Evolutionary conservation across 257 asterid species (phyloP).

Genomic region (Coffea eugenioides): DNA sequence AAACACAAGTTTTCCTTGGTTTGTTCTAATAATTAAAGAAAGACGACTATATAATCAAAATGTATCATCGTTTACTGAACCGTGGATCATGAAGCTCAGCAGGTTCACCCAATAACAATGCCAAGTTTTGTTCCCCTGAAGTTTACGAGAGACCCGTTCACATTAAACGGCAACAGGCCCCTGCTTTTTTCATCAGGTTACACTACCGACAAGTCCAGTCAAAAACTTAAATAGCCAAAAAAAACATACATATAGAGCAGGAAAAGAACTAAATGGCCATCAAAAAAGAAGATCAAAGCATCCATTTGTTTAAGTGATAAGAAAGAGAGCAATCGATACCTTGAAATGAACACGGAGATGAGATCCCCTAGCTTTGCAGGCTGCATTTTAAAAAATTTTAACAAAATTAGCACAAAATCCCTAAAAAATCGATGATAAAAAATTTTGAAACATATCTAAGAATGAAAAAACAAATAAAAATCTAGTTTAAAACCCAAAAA

Average conservation of each 20-base stretch:
- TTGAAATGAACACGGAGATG: constrained; percentile 75
- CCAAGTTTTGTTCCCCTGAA: constrained; percentile 43
- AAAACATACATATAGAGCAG: not conserved
- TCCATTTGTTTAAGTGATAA: not conserved
- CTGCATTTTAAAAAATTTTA: constrained; percentile 35
- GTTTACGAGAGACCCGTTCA: constrained; percentile 52
- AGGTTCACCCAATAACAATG: constrained; percentile 73
- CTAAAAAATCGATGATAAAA: not conserved
- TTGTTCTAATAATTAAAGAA: not conserved
- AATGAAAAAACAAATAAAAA: not conserved
- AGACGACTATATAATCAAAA: not conserved
- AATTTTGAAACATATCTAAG: not conserved
- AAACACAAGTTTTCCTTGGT: not conserved
- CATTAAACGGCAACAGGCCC: constrained; percentile 45
- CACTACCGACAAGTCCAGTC: not conserved
- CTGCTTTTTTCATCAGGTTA: constrained; percentile 56
- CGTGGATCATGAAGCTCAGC: constrained; percentile 37
- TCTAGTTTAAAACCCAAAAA: not conserved
- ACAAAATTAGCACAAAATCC: not conserved
- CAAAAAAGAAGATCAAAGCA: not conserved
- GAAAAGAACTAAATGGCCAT: not conserved
- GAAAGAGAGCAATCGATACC: constrained; percentile 24
- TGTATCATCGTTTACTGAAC: constrained; percentile 54
- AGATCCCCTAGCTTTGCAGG: constrained; percentile 83
- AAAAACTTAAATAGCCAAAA: too few species aligned